Evolutionary conservation across 257 asterid species (phyloP).

Genomic region (Przewalskia tangutica): DNA sequence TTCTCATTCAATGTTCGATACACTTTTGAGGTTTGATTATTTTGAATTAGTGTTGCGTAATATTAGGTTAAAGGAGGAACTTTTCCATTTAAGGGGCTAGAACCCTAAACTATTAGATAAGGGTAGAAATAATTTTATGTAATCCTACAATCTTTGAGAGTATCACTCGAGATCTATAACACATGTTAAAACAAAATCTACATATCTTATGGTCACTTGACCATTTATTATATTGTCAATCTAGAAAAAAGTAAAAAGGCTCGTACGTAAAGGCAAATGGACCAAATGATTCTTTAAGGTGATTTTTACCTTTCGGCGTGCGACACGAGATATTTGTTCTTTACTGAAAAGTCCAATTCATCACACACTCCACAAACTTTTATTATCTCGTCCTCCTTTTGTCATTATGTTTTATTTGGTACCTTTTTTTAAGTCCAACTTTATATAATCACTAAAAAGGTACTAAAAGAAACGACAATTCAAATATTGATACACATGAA

Average conservation of each 20-base stretch:
- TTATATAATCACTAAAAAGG: neutral
- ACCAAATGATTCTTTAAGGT: slow-evolving; percentile 11
- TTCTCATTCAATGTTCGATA: no score
- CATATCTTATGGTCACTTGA: neutral
- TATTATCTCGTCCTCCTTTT: neutral
- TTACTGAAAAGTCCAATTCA: neutral
- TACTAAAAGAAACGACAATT: neutral
- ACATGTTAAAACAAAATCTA: no score
- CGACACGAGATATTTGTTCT: slow-evolving; percentile 1
- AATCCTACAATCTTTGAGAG: no score
- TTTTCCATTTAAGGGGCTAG: no score
- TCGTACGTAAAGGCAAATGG: neutral
- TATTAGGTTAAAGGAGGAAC: no score
- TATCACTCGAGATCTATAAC: neutral
- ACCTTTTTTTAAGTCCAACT: neutral
- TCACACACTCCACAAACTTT: neutral
- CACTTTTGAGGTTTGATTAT: no score
- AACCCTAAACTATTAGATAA: no score
- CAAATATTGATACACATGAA: neutral
- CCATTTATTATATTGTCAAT: neutral
- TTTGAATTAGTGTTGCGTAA: no score
- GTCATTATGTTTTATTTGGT: neutral
- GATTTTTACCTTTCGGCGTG: slow-evolving; percentile 20
- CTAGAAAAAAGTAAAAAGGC: neutral
- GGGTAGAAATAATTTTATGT: no score